These are phyloP conservation scores for Calonectria naviculata DNA, from an alignment of 2,329 filamentous ascomycete species.

Conservation along the genomic window DNA sequence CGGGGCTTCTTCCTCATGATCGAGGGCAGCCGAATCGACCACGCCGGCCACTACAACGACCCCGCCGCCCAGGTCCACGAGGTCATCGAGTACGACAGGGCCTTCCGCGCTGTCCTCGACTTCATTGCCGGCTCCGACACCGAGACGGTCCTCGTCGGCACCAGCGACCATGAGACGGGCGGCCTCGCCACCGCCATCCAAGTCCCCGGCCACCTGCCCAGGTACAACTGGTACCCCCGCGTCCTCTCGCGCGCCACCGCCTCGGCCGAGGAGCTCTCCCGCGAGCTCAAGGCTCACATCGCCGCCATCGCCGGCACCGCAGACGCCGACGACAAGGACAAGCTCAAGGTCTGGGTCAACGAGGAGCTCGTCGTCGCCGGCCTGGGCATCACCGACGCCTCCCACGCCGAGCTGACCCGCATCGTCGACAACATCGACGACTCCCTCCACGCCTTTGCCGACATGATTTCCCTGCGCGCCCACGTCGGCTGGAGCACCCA, in stretches of 20 bases:
- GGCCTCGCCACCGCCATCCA: slow-evolving; percentile 85
- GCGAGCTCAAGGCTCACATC: slow-evolving; percentile 71
- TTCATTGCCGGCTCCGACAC: slow-evolving; percentile 81
- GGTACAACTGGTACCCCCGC: slow-evolving; percentile 83
- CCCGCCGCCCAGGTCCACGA: slow-evolving; percentile 88
- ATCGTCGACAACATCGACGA: slow-evolving; percentile 69
- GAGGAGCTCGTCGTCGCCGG: slow-evolving; percentile 73
- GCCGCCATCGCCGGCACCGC: slow-evolving; percentile 45
- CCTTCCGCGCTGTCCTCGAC: slow-evolving; percentile 85
- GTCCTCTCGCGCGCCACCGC: slow-evolving; percentile 82
- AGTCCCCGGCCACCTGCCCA: slow-evolving; percentile 62
- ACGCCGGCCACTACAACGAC: slow-evolving; percentile 89
- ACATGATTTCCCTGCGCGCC: slow-evolving; percentile 88
- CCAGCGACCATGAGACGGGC: slow-evolving; percentile 96
- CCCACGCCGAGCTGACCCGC: slow-evolving; percentile 74
- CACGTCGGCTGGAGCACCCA: slow-evolving; percentile 96
- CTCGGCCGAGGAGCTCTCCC: slow-evolving; percentile 77
- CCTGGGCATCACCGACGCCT: slow-evolving; percentile 82
- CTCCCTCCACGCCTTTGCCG: slow-evolving; percentile 73
- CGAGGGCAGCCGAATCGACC: slow-evolving; percentile 95
- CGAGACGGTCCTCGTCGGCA: slow-evolving; percentile 85
- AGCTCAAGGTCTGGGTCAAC: slow-evolving; percentile 74
- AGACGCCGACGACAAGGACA: slow-evolving; percentile 44
- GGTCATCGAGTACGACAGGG: slow-evolving; percentile 92
- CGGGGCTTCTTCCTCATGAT: slow-evolving; percentile 99